phyloP scores from a whole-genome alignment of 495 filamentous ascomycete genomes.

The Aspergillus homomorphus region DNA sequence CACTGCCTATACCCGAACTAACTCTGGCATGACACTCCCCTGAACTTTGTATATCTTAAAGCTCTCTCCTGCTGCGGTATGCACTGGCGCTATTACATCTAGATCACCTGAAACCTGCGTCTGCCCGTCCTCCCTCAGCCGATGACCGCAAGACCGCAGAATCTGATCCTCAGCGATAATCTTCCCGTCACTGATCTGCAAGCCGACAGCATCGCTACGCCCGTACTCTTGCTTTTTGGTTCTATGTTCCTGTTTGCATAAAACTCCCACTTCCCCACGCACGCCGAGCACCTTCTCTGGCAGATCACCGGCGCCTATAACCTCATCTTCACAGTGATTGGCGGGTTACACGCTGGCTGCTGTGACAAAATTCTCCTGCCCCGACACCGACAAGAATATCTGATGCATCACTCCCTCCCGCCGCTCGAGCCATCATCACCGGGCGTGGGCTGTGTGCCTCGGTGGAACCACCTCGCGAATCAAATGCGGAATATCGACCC shows the following conservation, averaged over 20 bases:
- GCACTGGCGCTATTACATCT: conserved; percentile 21
- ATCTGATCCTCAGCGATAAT: conserved; percentile 20
- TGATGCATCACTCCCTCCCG: not conserved
- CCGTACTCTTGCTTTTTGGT: conserved; percentile 17
- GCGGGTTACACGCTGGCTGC: conserved; percentile 6
- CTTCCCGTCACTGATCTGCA: conserved; percentile 8
- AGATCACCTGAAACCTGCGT: conserved; percentile 18
- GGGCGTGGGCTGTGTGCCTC: not conserved
- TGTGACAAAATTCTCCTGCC: conserved; percentile 7
- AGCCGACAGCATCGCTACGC: conserved; percentile 15
- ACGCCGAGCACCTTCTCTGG: conserved; percentile 28
- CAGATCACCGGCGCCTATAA: conserved; percentile 19
- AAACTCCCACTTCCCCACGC: conserved; percentile 26
- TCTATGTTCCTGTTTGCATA: conserved; percentile 31
- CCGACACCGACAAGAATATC: not conserved
- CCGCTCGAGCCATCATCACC: too few species aligned
- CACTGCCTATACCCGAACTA: not conserved
- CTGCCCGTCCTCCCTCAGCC: conserved; percentile 18
- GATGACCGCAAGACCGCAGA: conserved; percentile 8
- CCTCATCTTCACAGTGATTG: conserved; percentile 12
- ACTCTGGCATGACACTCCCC: conserved; percentile 20
- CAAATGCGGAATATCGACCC: conserved; percentile 22
- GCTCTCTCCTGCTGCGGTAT: conserved; percentile 19
- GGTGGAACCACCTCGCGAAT: not conserved
- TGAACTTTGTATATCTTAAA: conserved; percentile 23